Evolutionary conservation across 176 grass and related monocot genomes (phyloP).

Genomic region (Zoysia japonica): DNA sequence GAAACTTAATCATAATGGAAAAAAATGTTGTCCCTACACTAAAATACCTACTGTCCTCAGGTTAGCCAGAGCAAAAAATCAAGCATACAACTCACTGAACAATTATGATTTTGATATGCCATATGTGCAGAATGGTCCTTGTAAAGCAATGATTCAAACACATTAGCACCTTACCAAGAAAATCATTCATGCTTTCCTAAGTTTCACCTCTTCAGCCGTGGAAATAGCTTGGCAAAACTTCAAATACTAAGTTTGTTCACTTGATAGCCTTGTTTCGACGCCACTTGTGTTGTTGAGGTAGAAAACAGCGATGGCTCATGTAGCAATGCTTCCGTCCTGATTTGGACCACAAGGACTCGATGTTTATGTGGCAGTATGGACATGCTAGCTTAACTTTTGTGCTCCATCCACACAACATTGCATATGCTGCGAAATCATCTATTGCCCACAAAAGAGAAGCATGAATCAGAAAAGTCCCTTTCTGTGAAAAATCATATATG

Average conservation of each 20-base stretch:
- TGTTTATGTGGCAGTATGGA: not conserved
- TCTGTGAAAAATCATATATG: not conserved
- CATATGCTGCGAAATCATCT: too few species aligned
- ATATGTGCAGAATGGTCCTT: not conserved
- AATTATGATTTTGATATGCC: not conserved
- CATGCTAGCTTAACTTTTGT: constrained; percentile 20
- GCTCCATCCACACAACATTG: not conserved
- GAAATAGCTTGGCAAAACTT: not conserved
- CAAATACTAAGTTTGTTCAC: constrained; percentile 4
- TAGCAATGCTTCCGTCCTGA: not conserved
- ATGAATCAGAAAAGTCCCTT: not conserved
- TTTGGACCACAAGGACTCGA: not conserved
- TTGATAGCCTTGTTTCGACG: not conserved
- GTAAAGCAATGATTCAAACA: not conserved
- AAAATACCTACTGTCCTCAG: not conserved
- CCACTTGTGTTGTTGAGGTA: not conserved
- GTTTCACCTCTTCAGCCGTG: not conserved
- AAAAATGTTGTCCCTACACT: not conserved
- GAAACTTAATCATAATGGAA: not conserved
- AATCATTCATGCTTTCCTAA: not conserved
- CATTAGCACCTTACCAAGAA: not conserved
- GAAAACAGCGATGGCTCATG: not conserved
- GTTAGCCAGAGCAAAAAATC: not conserved
- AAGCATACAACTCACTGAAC: not conserved
- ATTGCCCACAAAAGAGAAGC: not conserved